Evolutionary conservation across 495 filamentous ascomycete genomes (phyloP).

Genomic region (Physcia stellaris): DNA sequence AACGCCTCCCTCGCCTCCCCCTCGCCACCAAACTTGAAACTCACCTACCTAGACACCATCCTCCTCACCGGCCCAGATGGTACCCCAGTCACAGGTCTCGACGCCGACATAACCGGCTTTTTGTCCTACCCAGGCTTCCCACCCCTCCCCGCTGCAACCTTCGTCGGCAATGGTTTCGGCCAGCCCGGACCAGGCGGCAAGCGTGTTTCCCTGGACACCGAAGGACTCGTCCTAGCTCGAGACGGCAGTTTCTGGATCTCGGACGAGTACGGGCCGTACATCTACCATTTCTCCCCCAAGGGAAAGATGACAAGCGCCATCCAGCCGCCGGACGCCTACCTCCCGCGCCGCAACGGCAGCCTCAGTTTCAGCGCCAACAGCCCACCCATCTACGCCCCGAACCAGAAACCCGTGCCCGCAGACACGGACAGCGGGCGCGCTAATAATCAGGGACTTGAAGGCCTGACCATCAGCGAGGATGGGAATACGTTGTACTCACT

Average conservation of each 20-base stretch:
- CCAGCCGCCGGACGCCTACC: slow-evolving; percentile 49
- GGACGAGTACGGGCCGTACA: slow-evolving; percentile 70
- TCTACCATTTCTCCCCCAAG: slow-evolving; percentile 48
- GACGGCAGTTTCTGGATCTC: slow-evolving; percentile 63
- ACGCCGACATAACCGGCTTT: slow-evolving; percentile 43
- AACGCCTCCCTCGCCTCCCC: slow-evolving; percentile 41
- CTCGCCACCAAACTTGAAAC: slow-evolving; percentile 47
- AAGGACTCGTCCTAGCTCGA: slow-evolving; percentile 51
- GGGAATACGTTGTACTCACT: slow-evolving; percentile 54
- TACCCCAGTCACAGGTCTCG: slow-evolving; percentile 56
- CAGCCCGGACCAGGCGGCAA: slow-evolving; percentile 43
- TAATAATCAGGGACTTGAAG: slow-evolving; percentile 74
- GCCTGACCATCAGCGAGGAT: slow-evolving; percentile 47
- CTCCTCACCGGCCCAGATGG: slow-evolving; percentile 54
- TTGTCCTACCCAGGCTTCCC: slow-evolving; percentile 47
- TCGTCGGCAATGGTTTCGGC: slow-evolving; percentile 63
- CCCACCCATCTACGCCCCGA: slow-evolving; percentile 45
- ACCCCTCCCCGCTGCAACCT: slow-evolving; percentile 50
- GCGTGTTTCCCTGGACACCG: slow-evolving; percentile 50
- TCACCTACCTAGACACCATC: slow-evolving; percentile 55
- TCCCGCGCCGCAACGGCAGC: slow-evolving; percentile 52
- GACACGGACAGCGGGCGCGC: slow-evolving; percentile 50
- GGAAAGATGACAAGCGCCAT: slow-evolving; percentile 55
- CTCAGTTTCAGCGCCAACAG: slow-evolving; percentile 44
- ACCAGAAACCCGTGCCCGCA: slow-evolving; percentile 28